Evolutionary conservation across 192 early-diverging fungal genomes (phyloP).

Genomic region (Diversispora epigaea): DNA sequence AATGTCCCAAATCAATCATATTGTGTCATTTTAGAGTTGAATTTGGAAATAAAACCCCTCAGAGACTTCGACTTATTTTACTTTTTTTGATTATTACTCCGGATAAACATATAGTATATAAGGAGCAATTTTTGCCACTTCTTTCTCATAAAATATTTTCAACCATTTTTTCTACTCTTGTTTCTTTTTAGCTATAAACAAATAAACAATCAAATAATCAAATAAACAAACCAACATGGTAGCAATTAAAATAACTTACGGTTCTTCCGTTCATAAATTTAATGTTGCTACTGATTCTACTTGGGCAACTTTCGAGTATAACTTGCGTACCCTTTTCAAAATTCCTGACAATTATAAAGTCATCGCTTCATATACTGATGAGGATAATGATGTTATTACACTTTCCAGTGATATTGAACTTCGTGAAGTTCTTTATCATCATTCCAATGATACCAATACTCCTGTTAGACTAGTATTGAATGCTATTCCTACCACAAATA

Average conservation of each 20-base stretch:
- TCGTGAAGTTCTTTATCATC: neutral
- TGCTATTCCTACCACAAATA: neutral
- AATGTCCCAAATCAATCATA: too few species aligned
- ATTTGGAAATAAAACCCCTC: too few species aligned
- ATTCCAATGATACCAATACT: neutral
- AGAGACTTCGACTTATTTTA: too few species aligned
- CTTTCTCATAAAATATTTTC: too few species aligned
- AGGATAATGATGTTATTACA: slow-evolving; percentile 16
- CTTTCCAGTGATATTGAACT: slow-evolving; percentile 15
- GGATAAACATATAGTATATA: too few species aligned
- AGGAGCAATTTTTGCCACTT: too few species aligned
- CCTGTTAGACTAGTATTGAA: neutral
- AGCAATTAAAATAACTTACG: neutral
- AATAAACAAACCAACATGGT: too few species aligned
- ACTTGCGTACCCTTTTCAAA: neutral
- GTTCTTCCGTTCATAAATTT: neutral
- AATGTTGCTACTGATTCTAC: neutral
- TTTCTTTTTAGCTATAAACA: neutral
- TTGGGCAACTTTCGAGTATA: neutral
- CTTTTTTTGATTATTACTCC: too few species aligned
- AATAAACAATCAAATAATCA: too few species aligned
- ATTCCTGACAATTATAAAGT: slow-evolving; percentile 1
- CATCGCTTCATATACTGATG: neutral
- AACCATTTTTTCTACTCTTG: too few species aligned
- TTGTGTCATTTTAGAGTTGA: too few species aligned